Evolutionary conservation across 1,284 basidiomycete species (phyloP), one percentile per base, ranked within the genome.

Genomic region (Sporisorium graminicola): DNA sequence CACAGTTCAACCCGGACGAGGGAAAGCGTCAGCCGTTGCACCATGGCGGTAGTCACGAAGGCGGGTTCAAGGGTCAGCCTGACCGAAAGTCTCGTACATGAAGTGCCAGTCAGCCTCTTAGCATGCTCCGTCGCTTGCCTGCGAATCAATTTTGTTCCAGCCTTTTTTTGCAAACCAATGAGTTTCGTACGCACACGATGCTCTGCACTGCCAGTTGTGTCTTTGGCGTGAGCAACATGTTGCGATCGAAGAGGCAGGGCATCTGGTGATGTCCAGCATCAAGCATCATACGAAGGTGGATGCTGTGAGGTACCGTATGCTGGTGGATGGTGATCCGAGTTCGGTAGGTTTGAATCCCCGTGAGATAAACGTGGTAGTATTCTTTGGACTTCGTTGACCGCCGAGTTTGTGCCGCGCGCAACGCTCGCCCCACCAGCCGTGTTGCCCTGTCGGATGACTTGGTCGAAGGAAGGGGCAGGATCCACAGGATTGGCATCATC

Each of bases 1-100:
- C 75, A 20, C 71, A 81, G 46, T 80, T 80, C 73, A 81, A 78
- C 49, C 61, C 59, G 8, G 56, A 67, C 1, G 79, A 81, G 61
- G 78, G 78, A 4, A 62, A 67, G 40, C 43, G 79, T 13, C 62
- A 74, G 54, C 79, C 79, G 2, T 52, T 81, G n/a, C 42, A 54
- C 4, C 51, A 81, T 33, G 79, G 79, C 20, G 79, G 79, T 18
- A 66, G 58, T 26, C 33, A 81, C 52, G 60, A 81, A 31, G 79
- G 77, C 31, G 77, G 78, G 8, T 77, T 77, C 63, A 69, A 72
- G 37, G 72, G 58, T 43, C 46, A 68, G 49, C 58, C 52, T 20
- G 55, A 57, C 16, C 59, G 57, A 18, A 68, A 72, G 50, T 65
- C 65, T 10, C 71, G 71, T 37, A 74, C 71, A 9, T 74, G 33